Evolutionary conservation across 148 eudicot genomes (phyloP), one percentile per base, ranked within the genome.

Genomic region (Vaccinium vitisidaea): DNA sequence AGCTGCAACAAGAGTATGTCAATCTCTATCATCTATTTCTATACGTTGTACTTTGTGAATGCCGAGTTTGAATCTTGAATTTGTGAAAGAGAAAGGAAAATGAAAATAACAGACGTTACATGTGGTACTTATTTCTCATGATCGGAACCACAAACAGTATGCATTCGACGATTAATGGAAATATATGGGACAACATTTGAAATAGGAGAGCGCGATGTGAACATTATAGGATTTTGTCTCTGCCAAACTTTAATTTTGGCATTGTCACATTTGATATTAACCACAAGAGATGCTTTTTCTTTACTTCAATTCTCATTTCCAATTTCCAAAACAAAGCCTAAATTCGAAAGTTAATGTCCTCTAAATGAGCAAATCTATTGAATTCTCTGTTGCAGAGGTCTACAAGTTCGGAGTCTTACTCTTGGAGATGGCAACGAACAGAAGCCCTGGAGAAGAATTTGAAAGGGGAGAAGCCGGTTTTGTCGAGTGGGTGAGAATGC

Each of bases 341-440:
- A 59, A 1, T 59, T 59, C 18, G 5, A 5, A 6, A 19, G 2
- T 61, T 21, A 9, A 19, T 21, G 25, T 61, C 67, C 25, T 61
- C 0, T 56, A 14, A 56, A 3, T 18, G 61, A 56, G 61, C 69
- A 61, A 21, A 61, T 2, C 2, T 21, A 23, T 59, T 61, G 27
- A 23, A 61, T 61, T 61, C 69, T 50, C 4, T 82, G 36, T 46
- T 54, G 19, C 80, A 87, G 91, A 83, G 63, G 83, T 80, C 4
- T 85, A 83, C 84, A 85, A 76, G 80, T 85, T 89, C 25, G 87
- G 91, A 18, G 73, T 89, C 67, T 83, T 89, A 11, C 8, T 83
- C 2, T 77, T 89, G 81, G 89, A 89, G 87, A 89, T 87, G 85
- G 83, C 79, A 15, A 32, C 86, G 36, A 89, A 89, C 25, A 85